phyloP scores from a whole-genome alignment of 768 basidiomycete species.

The Tremella fuciformis region DNA sequence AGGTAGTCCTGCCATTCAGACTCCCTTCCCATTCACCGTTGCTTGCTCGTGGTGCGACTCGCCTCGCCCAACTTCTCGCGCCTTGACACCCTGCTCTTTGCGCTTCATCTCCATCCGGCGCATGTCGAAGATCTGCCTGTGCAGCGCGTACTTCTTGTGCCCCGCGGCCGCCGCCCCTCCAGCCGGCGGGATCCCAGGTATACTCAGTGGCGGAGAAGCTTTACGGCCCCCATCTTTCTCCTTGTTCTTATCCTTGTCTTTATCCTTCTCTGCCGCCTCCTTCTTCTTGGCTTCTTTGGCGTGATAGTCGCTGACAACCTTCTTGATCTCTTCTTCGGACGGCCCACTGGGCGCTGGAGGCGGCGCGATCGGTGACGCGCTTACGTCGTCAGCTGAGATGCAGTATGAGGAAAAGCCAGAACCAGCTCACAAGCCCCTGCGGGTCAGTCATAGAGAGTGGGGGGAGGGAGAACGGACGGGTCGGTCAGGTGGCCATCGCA shows the following conservation, averaged over 20 bases:
- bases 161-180: conserved; percentile 23
- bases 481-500: conserved; percentile 80
- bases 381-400: conserved; percentile 8
- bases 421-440: conserved; percentile 40
- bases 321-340: conserved; percentile 52
- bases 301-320: conserved; percentile 62
- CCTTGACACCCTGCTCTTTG: conserved; percentile 60
- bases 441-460: not conserved
- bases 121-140: conserved; percentile 78
- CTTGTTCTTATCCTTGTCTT: conserved; percentile 27
- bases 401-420: not conserved
- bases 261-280: conserved; percentile 21
- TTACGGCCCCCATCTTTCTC: conserved; percentile 34
- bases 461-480: conserved; percentile 59
- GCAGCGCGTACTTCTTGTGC: conserved; percentile 76
- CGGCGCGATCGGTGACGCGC: conserved; percentile 30
- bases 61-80: conserved; percentile 53
- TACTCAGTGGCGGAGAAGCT: conserved; percentile 44
- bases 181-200: conserved; percentile 25
- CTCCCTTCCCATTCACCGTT: not conserved
- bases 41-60: not conserved
- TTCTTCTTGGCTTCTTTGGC: conserved; percentile 72
- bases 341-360: conserved; percentile 55
- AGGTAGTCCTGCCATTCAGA: conserved; percentile 8
- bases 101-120: conserved; percentile 71